Base-by-base conservation (phyloP, 1,284 basidiomycete genomes). In the Porogramme epimiltina region DNA sequence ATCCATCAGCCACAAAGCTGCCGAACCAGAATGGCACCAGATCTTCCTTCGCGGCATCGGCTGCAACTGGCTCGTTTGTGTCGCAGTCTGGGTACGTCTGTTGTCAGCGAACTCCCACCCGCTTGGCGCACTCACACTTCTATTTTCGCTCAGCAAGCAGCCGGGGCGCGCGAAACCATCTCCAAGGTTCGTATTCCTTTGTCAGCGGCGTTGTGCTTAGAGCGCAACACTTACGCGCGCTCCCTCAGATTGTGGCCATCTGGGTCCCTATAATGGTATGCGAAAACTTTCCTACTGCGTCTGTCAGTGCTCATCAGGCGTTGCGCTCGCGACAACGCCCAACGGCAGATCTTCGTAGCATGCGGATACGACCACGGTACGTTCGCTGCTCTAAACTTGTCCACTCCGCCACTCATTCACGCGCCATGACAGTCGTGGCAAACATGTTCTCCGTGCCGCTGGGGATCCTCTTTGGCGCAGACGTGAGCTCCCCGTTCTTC, bases 181-280 rank as follows among this genome's bases (percentile, higher is more conserved):
- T 89, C 86, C 11, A 91, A 91, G 76, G 81, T 82, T 52, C 11
- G 62, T 18, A 22, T 25, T 33, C 8, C 28, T 8, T 13, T 10
- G 34, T 18, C 13, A 13, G 5, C 34, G 34, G 34, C n/a, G 13
- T 37, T 8, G 28, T 42, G 3, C 6, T 9, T 15, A 8, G 4
- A 36, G 9, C 16, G 22, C 16, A 13, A 26, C 33, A 2, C 44
- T 49, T 15, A 49, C 38, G 11, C 23, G 20, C 28, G 28, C 20
- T 24, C 16, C 13, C 42, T 5, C 48, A 83, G 79, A 78, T 91
- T 38, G 70, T 87, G 50, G 81, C 84, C 0, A 77, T 82, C 39
- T 90, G 87, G 85, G 81, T 91, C 52, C 89, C 89, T 6, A 89
- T 91, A 55, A 89, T 86, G 80, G 82, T 84, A 60, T 48, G 76